These are phyloP conservation scores for Aspergillus cavernicola DNA, from an alignment of 495 filamentous ascomycete genomes.

Conservation along the genomic window DNA sequence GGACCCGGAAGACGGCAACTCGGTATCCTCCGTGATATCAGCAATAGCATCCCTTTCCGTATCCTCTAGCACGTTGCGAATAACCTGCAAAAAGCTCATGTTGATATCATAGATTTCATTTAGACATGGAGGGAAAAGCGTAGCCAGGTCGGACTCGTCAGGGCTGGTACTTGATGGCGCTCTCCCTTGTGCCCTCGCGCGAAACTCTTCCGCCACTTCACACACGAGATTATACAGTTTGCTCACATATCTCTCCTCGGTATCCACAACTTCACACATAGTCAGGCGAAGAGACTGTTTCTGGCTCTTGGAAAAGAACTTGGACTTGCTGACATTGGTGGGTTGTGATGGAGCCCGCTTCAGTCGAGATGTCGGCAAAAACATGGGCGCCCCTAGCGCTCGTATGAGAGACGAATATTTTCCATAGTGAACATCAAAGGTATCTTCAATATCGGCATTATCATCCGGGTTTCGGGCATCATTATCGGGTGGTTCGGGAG, in stretches of 20 bases:
- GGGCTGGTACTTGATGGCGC: conserved; percentile 64
- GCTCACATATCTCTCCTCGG: conserved; percentile 87
- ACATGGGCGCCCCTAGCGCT: conserved; percentile 75
- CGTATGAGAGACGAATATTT: conserved; percentile 68
- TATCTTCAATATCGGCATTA: conserved; percentile 48
- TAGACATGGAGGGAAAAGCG: conserved; percentile 76
- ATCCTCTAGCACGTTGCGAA: conserved; percentile 72
- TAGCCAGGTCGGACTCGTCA: conserved; percentile 64
- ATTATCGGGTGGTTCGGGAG: conserved; percentile 34
- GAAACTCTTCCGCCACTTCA: conserved; percentile 69
- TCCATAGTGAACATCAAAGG: conserved; percentile 64
- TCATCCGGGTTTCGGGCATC: conserved; percentile 29
- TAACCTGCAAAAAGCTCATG: conserved; percentile 66
- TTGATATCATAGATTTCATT: conserved; percentile 77
- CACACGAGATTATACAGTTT: conserved; percentile 80
- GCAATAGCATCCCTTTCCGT: conserved; percentile 75
- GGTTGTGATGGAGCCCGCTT: conserved; percentile 84
- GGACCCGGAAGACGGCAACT: conserved; percentile 35
- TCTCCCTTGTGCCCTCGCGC: conserved; percentile 57
- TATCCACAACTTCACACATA: conserved; percentile 88
- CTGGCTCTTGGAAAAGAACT: conserved; percentile 71
- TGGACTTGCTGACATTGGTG: conserved; percentile 68
- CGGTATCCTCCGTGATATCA: conserved; percentile 58
- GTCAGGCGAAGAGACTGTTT: conserved; percentile 81
- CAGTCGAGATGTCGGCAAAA: conserved; percentile 82